phyloP scores from a whole-genome alignment of 164 flowering plant species.

The Cinnamomum chago region DNA sequence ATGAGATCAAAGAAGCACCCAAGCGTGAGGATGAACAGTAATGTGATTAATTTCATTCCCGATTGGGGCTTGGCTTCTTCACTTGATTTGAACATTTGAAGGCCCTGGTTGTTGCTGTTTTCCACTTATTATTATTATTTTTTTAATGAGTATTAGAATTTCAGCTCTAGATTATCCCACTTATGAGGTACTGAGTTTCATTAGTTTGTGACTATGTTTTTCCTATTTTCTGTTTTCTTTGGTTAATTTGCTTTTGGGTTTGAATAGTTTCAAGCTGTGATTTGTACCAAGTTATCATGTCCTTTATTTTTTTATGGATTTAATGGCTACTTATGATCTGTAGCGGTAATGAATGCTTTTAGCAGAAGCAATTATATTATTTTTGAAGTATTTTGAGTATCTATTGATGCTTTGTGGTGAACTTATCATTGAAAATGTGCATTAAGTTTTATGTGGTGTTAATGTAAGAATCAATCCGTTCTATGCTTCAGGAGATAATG shows the following conservation, averaged over 20 bases:
- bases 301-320: not conserved
- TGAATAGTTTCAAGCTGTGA: not conserved
- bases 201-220: not conserved
- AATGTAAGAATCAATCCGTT: no score
- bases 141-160: not conserved
- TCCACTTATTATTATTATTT: no score
- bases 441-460: no score
- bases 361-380: no score
- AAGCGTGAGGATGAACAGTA: slow-evolving; percentile 39
- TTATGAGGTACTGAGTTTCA: slow-evolving; percentile 1
- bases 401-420: not conserved
- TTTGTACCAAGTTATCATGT: not conserved
- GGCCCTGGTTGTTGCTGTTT: not conserved
- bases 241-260: slow-evolving; percentile 2
- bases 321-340: not conserved
- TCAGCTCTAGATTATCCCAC: slow-evolving; percentile 3
- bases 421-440: no score
- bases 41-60: not conserved
- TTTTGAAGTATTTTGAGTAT: no score
- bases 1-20: slow-evolving; percentile 82
- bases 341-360: not conserved
- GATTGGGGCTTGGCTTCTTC: slow-evolving; percentile 1
- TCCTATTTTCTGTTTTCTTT: not conserved
- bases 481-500: no score
- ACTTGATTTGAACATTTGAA: not conserved